Percentiles rank a stretch among this genome's conserved stretches.
Conservation (phyloP, 2,329 filamentous ascomycete species). For the Graphiopsis chlorocephala region DNA sequence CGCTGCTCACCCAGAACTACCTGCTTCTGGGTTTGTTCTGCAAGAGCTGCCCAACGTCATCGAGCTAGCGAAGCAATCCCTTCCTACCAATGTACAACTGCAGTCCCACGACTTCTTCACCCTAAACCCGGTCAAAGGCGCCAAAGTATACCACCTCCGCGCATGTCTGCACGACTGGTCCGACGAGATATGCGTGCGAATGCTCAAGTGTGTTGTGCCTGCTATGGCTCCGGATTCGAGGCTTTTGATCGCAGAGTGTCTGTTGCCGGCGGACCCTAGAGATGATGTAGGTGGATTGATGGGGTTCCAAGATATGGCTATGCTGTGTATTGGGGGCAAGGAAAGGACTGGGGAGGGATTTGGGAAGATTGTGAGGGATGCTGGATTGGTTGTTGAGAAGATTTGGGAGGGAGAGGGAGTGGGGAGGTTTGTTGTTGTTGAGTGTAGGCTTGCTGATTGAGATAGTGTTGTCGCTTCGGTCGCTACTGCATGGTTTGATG, state of each 20-base stretch:
- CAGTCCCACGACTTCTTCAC: conserved; percentile 28
- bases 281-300: background rate
- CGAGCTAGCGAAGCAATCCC: background rate
- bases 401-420: background rate
- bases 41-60: conserved; percentile 29
- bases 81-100: background rate
- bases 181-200: conserved; percentile 22
- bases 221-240: conserved; percentile 2
- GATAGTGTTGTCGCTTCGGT: background rate
- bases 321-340: conserved; percentile 7
- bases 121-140: conserved; percentile 27
- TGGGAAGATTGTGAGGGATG: background rate
- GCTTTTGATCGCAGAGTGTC: background rate
- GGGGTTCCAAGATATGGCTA: conserved; percentile 9
- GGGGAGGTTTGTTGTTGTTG: background rate
- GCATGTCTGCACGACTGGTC: conserved; percentile 29
- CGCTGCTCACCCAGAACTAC: conserved; percentile 18
- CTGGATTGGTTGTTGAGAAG: background rate
- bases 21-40: conserved; percentile 24
- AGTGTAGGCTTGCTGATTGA: conserved; percentile 2
- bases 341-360: conserved; percentile 1
- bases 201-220: conserved; percentile 21
- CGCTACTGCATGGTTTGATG: background rate
- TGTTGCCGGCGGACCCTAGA: background rate
- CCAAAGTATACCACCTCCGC: conserved; percentile 27